phyloP scores from a whole-genome alignment of 768 basidiomycete species.

The Ephemerocybe angulata region DNA sequence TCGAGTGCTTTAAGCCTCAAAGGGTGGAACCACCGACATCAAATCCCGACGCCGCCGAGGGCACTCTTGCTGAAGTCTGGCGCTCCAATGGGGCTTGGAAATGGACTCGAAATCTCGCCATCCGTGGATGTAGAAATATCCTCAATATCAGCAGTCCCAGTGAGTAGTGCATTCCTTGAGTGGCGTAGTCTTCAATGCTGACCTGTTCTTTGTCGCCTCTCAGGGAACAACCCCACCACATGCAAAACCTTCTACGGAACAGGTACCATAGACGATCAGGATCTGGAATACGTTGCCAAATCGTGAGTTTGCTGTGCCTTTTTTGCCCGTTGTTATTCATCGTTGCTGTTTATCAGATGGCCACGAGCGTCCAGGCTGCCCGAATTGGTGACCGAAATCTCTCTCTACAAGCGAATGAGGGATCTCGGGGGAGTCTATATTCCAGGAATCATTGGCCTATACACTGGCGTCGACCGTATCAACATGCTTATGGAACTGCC shows the following conservation, averaged over 20 bases:
- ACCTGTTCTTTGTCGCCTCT: background rate
- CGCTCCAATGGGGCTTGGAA: background rate
- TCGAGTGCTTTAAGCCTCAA: background rate
- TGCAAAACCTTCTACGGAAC: slow-evolving; percentile 5
- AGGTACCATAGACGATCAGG: slow-evolving; percentile 4
- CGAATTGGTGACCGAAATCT: slow-evolving; percentile 16
- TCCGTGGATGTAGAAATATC: background rate
- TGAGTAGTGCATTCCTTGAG: background rate
- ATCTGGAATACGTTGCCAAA: slow-evolving; percentile 4
- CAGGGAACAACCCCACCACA: background rate
- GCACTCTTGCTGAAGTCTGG: background rate
- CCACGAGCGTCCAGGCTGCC: background rate
- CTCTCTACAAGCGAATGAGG: slow-evolving; percentile 47
- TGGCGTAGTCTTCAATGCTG: background rate
- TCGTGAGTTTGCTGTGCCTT: slow-evolving; percentile 1
- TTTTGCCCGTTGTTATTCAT: background rate
- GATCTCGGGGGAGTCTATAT: slow-evolving; percentile 51
- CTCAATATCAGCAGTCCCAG: background rate
- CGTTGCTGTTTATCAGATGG: slow-evolving; percentile 3
- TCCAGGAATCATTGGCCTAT: slow-evolving; percentile 50
- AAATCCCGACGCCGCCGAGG: background rate
- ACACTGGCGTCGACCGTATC: slow-evolving; percentile 34
- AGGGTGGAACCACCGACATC: background rate
- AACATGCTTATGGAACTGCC: slow-evolving; percentile 52
- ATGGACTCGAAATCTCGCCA: background rate